Evolutionary conservation across 2,329 filamentous ascomycete genomes (phyloP), one percentile per base, ranked within the genome.

Genomic region (Ceratocystis ficicola): DNA sequence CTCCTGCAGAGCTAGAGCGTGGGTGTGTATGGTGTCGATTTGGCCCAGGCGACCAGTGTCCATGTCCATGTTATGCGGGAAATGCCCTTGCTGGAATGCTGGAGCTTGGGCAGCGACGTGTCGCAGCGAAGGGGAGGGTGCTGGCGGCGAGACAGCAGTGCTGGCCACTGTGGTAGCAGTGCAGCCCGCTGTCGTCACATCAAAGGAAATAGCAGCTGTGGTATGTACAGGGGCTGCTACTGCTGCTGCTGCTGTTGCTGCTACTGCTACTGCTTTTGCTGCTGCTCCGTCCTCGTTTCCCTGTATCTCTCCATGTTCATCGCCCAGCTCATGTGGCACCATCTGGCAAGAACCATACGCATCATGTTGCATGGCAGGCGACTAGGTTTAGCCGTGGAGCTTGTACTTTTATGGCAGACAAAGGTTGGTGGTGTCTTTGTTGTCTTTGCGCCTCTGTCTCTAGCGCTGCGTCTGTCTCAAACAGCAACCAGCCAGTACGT

Each of bases 21-120:
- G 59, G 36, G 60, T 61, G 41, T 63, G 60, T 32, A 48, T 63
- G 36, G 46, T 48, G n/a, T 57, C 17, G 15, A 17, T 44, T n/a
- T 64, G 22, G 15, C 32, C 63, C 46, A 44, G 36, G 32, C 36
- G 5, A 25, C 36, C 62, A 48, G 28, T 25, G 22, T 36, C 46
- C 17, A 50, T 55, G 52, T 64, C 25, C n/a, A 50, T 44, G 10
- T 17, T 46, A 44, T 59, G 63, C 30, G 50, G 57, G n/a, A 28
- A 17, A 59, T 44, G 20, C 15, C 22, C 63, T 41, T 44, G 30
- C n/a, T 59, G 46, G 50, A 64, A 64, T 62, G 60, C 44, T 28
- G 36, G n/a, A 41, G 36, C 60, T 17, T 63, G 46, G 46, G 62
- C 3, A 41, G 36, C 36, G 36, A 41, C 17, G 46, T 41, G 62